phyloP scores from a whole-genome alignment of 2,329 filamentous ascomycete genomes.

The Scedosporium dehoogii region DNA sequence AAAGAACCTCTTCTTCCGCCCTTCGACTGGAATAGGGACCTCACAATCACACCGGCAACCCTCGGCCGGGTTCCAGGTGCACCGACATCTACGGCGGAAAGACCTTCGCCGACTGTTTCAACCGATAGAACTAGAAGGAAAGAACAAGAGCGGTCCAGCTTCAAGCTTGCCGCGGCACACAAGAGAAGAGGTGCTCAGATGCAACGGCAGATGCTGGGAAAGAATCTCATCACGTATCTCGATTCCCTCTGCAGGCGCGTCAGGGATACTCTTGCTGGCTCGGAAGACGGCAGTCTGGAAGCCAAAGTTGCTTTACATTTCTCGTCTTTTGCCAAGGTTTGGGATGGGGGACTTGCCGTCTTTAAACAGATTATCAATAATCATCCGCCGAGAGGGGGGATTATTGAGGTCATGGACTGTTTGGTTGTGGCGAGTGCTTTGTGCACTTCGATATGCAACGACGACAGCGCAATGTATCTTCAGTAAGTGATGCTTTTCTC shows the following conservation, averaged over 20 bases:
- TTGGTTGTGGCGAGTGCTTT: slow-evolving; percentile 11
- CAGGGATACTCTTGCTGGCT: not conserved
- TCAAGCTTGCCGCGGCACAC: not conserved
- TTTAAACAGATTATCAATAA: slow-evolving; percentile 12
- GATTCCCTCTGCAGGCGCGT: slow-evolving; percentile 8
- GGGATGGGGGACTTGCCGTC: slow-evolving; percentile 10
- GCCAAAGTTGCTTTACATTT: slow-evolving; percentile 2
- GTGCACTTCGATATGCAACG: slow-evolving; percentile 6
- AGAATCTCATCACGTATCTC: slow-evolving; percentile 8
- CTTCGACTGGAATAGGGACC: not conserved
- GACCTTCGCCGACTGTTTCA: not conserved
- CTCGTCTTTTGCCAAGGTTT: slow-evolving; percentile 4
- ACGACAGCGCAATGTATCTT: slow-evolving; percentile 6
- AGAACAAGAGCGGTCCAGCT: not conserved
- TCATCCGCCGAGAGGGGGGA: slow-evolving; percentile 7
- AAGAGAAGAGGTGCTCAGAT: not conserved
- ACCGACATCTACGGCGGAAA: not conserved
- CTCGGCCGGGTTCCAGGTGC: not conserved
- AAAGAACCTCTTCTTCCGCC: not conserved
- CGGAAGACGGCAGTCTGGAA: not conserved
- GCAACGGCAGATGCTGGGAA: slow-evolving; percentile 8
- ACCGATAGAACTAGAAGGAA: not conserved
- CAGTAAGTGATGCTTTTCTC: slow-evolving; percentile 9
- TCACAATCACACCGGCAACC: not conserved
- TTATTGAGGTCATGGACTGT: slow-evolving; percentile 10